Conservation (phyloP, 345 rosid genomes). For the Trapa bicornis region DNA sequence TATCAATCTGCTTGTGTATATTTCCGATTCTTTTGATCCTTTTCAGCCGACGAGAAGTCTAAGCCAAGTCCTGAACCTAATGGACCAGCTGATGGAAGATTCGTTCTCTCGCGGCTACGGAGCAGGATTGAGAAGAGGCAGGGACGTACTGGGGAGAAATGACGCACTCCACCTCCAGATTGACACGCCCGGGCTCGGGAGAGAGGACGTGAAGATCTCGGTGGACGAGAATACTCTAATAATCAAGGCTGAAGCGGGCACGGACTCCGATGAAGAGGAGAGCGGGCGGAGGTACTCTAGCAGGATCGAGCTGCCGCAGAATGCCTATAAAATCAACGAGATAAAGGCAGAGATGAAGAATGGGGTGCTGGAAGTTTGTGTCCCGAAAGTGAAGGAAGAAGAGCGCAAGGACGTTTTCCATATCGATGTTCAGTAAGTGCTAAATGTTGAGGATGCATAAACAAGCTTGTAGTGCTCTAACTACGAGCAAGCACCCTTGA, state of each 20-base stretch:
- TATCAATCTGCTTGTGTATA: neutral
- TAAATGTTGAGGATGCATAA: neutral
- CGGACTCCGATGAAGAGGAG: constrained; percentile 25
- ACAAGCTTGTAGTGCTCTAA: neutral
- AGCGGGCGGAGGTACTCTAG: constrained; percentile 33
- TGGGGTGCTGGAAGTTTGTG: constrained; percentile 53
- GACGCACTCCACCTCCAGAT: constrained; percentile 14
- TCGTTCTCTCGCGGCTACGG: constrained; percentile 13
- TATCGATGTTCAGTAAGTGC: constrained; percentile 27
- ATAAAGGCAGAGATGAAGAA: constrained; percentile 85
- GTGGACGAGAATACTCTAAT: constrained; percentile 46
- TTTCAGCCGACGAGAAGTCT: constrained; percentile 48
- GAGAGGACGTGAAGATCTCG: constrained; percentile 24
- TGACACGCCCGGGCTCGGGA: constrained; percentile 37
- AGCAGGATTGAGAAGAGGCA: constrained; percentile 19
- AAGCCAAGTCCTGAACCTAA: constrained; percentile 45
- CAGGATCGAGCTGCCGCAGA: constrained; percentile 30
- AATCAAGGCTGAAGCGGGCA: constrained; percentile 43
- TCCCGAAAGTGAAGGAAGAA: constrained; percentile 57
- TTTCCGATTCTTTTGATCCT: constrained; percentile 40
- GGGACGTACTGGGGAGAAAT: constrained; percentile 43
- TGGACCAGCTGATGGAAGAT: constrained; percentile 44
- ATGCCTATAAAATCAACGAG: constrained; percentile 25
- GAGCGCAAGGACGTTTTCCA: constrained; percentile 35
- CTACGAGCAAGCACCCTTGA: neutral